phyloP scores from a whole-genome alignment of 2,329 filamentous ascomycete genomes.

The Fusarium coffeatum region DNA sequence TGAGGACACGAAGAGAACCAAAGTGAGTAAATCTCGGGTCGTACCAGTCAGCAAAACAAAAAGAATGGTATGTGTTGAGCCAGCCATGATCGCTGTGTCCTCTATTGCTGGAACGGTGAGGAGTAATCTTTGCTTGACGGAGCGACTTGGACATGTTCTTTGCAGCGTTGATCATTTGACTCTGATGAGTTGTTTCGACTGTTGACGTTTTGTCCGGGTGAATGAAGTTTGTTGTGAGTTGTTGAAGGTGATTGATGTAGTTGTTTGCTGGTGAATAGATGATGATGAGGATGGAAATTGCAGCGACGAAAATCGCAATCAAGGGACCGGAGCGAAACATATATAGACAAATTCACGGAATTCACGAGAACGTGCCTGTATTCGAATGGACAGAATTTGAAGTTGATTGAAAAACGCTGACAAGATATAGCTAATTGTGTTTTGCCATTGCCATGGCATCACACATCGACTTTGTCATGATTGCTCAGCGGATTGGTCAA shows the following conservation, averaged over 20 bases:
- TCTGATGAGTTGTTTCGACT: slow-evolving; percentile 12
- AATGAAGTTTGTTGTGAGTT: slow-evolving; percentile 36
- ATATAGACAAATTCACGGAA: slow-evolving; percentile 50
- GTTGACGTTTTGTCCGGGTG: slow-evolving; percentile 24
- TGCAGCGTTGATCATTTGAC: slow-evolving; percentile 52
- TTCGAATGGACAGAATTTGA: slow-evolving; percentile 26
- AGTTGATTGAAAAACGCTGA: slow-evolving; percentile 45
- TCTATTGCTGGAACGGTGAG: slow-evolving; percentile 76
- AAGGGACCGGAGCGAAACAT: slow-evolving; percentile 52
- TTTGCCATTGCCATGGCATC: slow-evolving; percentile 3
- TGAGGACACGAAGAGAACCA: slow-evolving; percentile 84
- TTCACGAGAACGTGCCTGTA: slow-evolving; percentile 42
- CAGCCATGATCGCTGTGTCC: slow-evolving; percentile 93
- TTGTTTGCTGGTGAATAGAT: slow-evolving; percentile 45
- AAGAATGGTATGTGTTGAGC: slow-evolving; percentile 89
- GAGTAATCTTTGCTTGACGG: slow-evolving; percentile 76
- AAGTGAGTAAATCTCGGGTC: slow-evolving; percentile 75
- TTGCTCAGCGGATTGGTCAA: slow-evolving; percentile 44
- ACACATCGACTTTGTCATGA: slow-evolving; percentile 35
- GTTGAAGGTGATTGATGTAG: slow-evolving; percentile 40
- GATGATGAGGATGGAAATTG: slow-evolving; percentile 54
- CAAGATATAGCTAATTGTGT: slow-evolving; percentile 39
- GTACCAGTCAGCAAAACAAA: slow-evolving; percentile 81
- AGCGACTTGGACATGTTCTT: slow-evolving; percentile 72
- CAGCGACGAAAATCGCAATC: slow-evolving; percentile 52